Percentiles rank a stretch among this genome's conserved stretches.
phyloP scores from a whole-genome alignment of 2,329 filamentous ascomycete genomes.

The Diaporthe citri region DNA sequence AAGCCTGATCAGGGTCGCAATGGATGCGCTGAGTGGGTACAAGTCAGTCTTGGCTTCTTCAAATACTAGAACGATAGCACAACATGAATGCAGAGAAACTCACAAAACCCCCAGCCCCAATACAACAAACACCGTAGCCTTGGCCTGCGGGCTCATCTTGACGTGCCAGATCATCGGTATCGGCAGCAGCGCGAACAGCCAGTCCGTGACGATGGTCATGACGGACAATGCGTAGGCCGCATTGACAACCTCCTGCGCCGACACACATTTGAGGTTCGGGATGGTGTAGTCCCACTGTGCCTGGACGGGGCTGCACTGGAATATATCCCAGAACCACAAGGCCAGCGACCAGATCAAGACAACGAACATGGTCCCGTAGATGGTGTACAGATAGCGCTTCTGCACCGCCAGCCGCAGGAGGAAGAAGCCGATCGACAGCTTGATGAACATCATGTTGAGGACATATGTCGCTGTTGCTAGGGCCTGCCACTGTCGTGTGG shows the following conservation, averaged over 20 bases:
- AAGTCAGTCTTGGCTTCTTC: neutral
- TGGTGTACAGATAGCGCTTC: constrained; percentile 61
- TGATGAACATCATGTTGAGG: constrained; percentile 68
- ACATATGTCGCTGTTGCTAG: constrained; percentile 64
- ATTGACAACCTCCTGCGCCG: constrained; percentile 56
- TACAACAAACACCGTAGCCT: constrained; percentile 63
- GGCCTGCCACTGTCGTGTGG: constrained; percentile 60
- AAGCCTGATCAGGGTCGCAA: constrained; percentile 66
- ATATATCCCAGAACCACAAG: constrained; percentile 65
- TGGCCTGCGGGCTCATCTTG: constrained; percentile 65
- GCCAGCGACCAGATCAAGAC: constrained; percentile 60
- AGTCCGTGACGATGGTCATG: constrained; percentile 67
- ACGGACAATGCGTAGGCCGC: constrained; percentile 65
- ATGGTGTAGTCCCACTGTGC: constrained; percentile 68
- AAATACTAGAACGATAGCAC: too few relatives aligned
- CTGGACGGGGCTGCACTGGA: constrained; percentile 63
- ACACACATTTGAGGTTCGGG: constrained; percentile 56
- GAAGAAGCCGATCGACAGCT: constrained; percentile 67
- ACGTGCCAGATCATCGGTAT: constrained; percentile 68
- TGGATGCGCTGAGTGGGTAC: constrained; percentile 56
- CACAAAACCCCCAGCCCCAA: constrained; percentile 65
- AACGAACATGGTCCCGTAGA: constrained; percentile 59
- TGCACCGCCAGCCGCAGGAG: constrained; percentile 61
- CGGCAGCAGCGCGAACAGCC: constrained; percentile 66
- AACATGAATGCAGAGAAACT: constrained; percentile 38